phyloP scores from a whole-genome alignment of 176 grass and related monocot species.

The Paspalum vaginatum region DNA sequence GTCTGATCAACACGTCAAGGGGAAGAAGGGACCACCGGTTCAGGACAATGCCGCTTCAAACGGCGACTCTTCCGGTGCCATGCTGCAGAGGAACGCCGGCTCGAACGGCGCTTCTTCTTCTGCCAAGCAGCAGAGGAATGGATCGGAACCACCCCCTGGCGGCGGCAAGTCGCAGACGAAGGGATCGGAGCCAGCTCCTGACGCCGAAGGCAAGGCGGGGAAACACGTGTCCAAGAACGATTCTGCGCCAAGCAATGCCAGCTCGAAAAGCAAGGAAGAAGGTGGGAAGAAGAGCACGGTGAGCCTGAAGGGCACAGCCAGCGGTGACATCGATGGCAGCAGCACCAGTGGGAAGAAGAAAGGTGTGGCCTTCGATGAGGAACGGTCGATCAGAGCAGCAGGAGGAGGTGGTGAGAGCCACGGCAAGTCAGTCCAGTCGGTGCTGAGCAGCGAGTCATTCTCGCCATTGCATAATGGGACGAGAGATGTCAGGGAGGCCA shows the following conservation, averaged over 20 bases:
- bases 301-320: slow-evolving; percentile 18
- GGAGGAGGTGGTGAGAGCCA: slow-evolving; percentile 27
- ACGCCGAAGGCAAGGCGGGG: not conserved
- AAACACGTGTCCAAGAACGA: slow-evolving; percentile 1
- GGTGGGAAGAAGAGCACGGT: slow-evolving; percentile 25
- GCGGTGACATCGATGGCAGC: slow-evolving; percentile 9
- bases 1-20: slow-evolving; percentile 26
- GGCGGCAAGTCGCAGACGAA: slow-evolving; percentile 7
- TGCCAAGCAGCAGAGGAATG: slow-evolving; percentile 21
- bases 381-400: slow-evolving; percentile 18
- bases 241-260: slow-evolving; percentile 10
- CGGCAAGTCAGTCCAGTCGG: slow-evolving; percentile 32
- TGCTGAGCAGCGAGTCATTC: slow-evolving; percentile 42
- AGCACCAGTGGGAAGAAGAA: slow-evolving; percentile 39
- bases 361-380: slow-evolving; percentile 57
- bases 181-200: not conserved
- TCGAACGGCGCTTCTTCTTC: slow-evolving; percentile 3
- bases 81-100: not conserved
- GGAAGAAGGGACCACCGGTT: slow-evolving; percentile 37
- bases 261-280: slow-evolving; percentile 37
- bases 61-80: slow-evolving; percentile 5
- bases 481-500: slow-evolving; percentile 59
- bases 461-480: slow-evolving; percentile 42
- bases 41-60: slow-evolving; percentile 9
- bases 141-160: not conserved